Conservation (phyloP, 805 yeast species). For the Debaryomyces castellii region DNA sequence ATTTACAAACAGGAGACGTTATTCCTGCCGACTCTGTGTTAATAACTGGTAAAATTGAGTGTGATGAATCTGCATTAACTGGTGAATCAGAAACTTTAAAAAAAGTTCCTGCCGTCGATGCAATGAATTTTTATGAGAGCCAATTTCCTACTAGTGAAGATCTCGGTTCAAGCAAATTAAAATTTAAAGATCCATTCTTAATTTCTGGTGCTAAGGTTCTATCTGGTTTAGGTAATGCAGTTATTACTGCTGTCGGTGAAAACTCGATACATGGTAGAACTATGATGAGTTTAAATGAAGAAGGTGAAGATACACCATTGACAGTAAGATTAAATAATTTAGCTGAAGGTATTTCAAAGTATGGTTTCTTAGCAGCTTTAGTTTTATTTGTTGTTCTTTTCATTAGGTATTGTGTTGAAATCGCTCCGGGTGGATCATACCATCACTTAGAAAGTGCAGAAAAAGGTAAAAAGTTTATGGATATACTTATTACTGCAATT, state of each 20-base stretch:
- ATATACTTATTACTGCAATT: conserved; percentile 85
- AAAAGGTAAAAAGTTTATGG: conserved; percentile 82
- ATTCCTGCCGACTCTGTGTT: conserved; percentile 86
- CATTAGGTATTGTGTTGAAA: conserved; percentile 65
- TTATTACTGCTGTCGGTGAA: conserved; percentile 88
- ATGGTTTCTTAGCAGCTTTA: conserved; percentile 83
- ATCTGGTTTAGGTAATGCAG: conserved; percentile 81
- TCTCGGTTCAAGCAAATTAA: conserved; percentile 39
- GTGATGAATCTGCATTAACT: conserved; percentile 90
- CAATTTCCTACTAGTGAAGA: conserved; percentile 31
- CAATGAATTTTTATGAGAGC: conserved; percentile 30
- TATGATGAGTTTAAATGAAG: conserved; percentile 74
- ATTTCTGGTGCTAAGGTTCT: conserved; percentile 89
- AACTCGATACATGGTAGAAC: conserved; percentile 91
- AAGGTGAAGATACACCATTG: conserved; percentile 83
- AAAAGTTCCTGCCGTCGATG: conserved; percentile 56
- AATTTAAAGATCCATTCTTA: conserved; percentile 72
- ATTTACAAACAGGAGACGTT: conserved; percentile 90
- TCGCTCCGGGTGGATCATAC: conserved; percentile 52
- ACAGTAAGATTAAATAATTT: conserved; percentile 77
- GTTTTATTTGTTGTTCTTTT: conserved; percentile 79
- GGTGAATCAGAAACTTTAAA: conserved; percentile 88
- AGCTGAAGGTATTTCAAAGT: conserved; percentile 94
- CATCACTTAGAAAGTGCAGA: conserved; percentile 54
- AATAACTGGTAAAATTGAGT: conserved; percentile 71